Evolutionary conservation across 495 filamentous ascomycete species (phyloP), one percentile per base, ranked within the genome.

Genomic region (Neurospora sp.): DNA sequence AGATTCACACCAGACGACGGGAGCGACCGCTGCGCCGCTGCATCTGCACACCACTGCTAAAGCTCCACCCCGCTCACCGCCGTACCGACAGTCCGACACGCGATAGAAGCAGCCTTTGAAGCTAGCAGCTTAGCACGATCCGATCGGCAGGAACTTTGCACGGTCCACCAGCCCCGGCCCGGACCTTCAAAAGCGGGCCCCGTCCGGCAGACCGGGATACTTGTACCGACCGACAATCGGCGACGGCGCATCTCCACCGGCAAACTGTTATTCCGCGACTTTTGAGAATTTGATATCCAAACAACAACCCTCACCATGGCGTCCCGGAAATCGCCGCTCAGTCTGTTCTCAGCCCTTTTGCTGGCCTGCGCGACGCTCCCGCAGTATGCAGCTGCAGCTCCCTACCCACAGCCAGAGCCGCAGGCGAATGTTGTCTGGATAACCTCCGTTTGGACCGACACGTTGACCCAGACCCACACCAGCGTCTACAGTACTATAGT

Each of bases 371-470:
- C 71, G 39, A 39, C 72, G 71, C 70, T 75, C 35, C 72, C 82
- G 16, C 82, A 84, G 74, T n/a, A 70, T 11, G 79, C 82, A 71
- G 76, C 78, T 39, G 83, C 86, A 20, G 71, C 78, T 39, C 84
- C 85, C 1, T 86, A 80, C 71, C 84, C 82, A 35, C 79, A 77
- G 41, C 81, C 82, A 70, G 78, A 80, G 70, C 71, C 82, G 20
- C 75, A 78, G 76, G 82, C 83, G 11, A 78, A n/a, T 84, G 83
- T 60, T 77, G 77, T 7, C 79, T 75, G 70, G 75, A 27, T 14
- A 77, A 74, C 6, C 78, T 94, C 86, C 81, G 94, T 92, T 69
- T 92, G 90, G 12, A 94, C 92, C 14, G 93, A 93, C 83, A 93
- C 91, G 41, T 88, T 91, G 75, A 84, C 88, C 5, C 78, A 85